Evolutionary conservation across 495 filamentous ascomycete genomes (phyloP).

Genomic region (Niebla homalea): DNA sequence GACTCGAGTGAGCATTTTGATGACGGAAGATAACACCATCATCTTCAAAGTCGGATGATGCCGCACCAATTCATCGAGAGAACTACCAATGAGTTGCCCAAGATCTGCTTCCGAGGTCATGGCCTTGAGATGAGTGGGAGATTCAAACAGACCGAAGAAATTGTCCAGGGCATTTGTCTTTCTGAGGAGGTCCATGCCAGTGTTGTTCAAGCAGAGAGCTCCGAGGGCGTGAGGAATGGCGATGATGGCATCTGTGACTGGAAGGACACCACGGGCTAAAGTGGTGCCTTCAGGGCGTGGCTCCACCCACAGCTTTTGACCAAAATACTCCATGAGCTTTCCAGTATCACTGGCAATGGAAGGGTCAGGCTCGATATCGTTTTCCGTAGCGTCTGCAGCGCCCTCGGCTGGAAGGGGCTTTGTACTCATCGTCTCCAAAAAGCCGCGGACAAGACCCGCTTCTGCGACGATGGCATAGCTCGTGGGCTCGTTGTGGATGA

Average conservation of each 20-base stretch:
- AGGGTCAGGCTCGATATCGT: background rate
- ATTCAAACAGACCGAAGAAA: conserved; percentile 93
- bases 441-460: conserved; percentile 73
- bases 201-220: conserved; percentile 80
- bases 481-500: conserved; percentile 97
- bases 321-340: conserved; percentile 17
- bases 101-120: conserved; percentile 57
- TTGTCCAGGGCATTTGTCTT: conserved; percentile 65
- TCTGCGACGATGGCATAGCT: conserved; percentile 93
- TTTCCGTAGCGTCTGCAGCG: background rate
- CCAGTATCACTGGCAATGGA: background rate
- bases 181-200: conserved; percentile 82
- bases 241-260: conserved; percentile 72
- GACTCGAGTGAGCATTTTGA: conserved; percentile 74
- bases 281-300: conserved; percentile 23
- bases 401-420: conserved; percentile 22
- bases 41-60: conserved; percentile 79
- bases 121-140: conserved; percentile 71
- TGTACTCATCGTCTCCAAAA: conserved; percentile 58
- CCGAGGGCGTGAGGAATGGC: conserved; percentile 79
- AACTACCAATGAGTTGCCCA: conserved; percentile 45
- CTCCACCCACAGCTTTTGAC: conserved; percentile 10
- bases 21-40: conserved; percentile 62
- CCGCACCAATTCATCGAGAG: conserved; percentile 87
- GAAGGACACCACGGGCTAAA: conserved; percentile 63